phyloP scores from a whole-genome alignment of 306 rosid species.

The Medicago ruthenica region DNA sequence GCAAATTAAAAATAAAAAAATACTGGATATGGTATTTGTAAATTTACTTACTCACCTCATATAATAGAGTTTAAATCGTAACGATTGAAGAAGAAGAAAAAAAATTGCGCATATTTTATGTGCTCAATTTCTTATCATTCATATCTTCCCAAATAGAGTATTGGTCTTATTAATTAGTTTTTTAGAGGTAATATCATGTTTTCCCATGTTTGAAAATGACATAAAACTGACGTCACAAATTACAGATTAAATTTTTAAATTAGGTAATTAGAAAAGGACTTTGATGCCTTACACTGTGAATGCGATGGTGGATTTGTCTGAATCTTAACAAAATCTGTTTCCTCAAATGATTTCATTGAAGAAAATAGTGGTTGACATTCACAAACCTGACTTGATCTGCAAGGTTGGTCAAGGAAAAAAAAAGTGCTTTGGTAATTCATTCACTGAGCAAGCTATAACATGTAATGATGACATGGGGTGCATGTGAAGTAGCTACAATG shows the following conservation, averaged over 20 bases:
- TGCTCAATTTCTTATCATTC: neutral
- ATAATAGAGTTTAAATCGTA: neutral
- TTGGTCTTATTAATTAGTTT: too few relatives aligned
- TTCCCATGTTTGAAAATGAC: neutral
- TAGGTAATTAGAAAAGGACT: neutral
- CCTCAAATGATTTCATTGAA: neutral
- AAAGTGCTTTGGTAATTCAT: neutral
- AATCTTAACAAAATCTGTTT: neutral
- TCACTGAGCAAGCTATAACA: conserved; percentile 54
- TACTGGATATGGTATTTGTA: too few relatives aligned
- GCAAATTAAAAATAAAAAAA: too few relatives aligned
- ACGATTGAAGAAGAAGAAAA: too few relatives aligned
- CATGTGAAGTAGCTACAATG: conserved; percentile 52
- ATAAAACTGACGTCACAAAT: neutral
- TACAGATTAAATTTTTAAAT: neutral
- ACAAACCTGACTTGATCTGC: neutral
- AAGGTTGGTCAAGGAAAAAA: neutral
- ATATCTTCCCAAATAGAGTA: neutral
- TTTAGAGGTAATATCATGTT: too few relatives aligned
- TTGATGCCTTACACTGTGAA: neutral
- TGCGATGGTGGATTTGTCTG: neutral
- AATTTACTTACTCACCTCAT: neutral
- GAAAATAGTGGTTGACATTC: conserved; percentile 9
- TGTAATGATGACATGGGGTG: conserved; percentile 54
- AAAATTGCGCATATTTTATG: neutral